Evolutionary conservation across 2,329 filamentous ascomycete genomes (phyloP).

Genomic region (Diaporthe helianthi): DNA sequence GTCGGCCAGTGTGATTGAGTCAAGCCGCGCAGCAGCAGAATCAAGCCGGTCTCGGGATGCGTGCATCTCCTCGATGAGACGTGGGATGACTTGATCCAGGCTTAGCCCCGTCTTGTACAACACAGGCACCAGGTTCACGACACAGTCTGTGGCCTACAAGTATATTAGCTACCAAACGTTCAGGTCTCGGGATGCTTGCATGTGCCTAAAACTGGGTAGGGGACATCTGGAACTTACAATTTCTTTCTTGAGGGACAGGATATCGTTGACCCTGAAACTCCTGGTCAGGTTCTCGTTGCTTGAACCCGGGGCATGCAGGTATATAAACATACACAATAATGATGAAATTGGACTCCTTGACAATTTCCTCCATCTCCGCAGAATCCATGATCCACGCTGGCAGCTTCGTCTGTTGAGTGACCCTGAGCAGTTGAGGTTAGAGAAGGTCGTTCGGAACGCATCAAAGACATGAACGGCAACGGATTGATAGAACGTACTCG

Average conservation of each 20-base stretch:
- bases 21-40: constrained; percentile 19
- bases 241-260: constrained; percentile 38
- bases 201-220: no score
- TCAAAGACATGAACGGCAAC: no score
- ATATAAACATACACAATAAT: constrained; percentile 36
- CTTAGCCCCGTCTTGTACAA: constrained; percentile 32
- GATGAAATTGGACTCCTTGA: constrained; percentile 35
- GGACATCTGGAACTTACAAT: constrained; percentile 35
- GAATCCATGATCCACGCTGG: constrained; percentile 36
- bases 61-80: constrained; percentile 31
- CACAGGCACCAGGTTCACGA: constrained; percentile 36
- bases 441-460: neutral
- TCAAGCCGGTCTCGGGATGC: constrained; percentile 32
- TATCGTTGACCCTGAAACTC: constrained; percentile 35
- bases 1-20: constrained; percentile 29
- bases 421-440: constrained; percentile 2
- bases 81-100: constrained; percentile 22
- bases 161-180: neutral
- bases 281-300: neutral
- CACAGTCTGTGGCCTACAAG: constrained; percentile 35
- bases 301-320: rapidly evolving
- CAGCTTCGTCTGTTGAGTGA: constrained; percentile 30
- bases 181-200: neutral
- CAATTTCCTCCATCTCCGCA: constrained; percentile 34
- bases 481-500: constrained; percentile 31